phyloP scores from a whole-genome alignment of 2,329 filamentous ascomycete species.

The Cryoendolithus antarcticus region DNA sequence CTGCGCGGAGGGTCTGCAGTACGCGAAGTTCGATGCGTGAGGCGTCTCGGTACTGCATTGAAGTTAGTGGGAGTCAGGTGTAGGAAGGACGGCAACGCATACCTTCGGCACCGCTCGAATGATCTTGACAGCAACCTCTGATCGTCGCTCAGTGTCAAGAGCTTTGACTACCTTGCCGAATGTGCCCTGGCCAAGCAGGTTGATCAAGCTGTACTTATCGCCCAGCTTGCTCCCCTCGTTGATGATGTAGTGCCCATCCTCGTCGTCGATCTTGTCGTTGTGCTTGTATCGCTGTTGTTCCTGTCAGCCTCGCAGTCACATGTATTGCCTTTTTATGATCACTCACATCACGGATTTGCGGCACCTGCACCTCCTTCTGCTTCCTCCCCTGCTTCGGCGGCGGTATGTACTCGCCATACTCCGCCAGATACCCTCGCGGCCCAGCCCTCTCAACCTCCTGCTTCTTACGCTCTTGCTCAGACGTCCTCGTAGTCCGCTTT shows the following conservation, averaged over 20 bases:
- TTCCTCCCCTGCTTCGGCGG: conserved; percentile 84
- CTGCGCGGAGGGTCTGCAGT: conserved; percentile 78
- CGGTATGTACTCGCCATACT: conserved; percentile 59
- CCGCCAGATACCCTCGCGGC: conserved; percentile 19
- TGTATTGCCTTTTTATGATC: not conserved
- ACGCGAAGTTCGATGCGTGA: conserved; percentile 90
- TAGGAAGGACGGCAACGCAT: not conserved
- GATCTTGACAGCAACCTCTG: conserved; percentile 89
- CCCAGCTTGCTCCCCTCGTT: conserved; percentile 76
- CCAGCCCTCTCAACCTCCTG: conserved; percentile 18
- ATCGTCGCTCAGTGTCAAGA: conserved; percentile 59
- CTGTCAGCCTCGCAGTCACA: conserved; percentile 9
- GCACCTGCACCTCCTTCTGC: conserved; percentile 52
- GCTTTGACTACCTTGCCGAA: conserved; percentile 99
- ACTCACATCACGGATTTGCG: conserved; percentile 47
- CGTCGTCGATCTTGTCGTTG: conserved; percentile 71
- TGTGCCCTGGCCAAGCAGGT: conserved; percentile 86
- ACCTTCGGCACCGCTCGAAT: conserved; percentile 90
- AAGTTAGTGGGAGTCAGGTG: not conserved
- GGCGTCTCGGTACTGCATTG: conserved; percentile 65
- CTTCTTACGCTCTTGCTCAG: conserved; percentile 20
- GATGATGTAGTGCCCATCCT: conserved; percentile 95
- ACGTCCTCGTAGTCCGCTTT: conserved; percentile 55
- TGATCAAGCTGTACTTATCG: conserved; percentile 78
- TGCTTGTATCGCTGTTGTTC: conserved; percentile 17